phyloP scores from a whole-genome alignment of 805 yeast species.

The Candida michaelii region DNA sequence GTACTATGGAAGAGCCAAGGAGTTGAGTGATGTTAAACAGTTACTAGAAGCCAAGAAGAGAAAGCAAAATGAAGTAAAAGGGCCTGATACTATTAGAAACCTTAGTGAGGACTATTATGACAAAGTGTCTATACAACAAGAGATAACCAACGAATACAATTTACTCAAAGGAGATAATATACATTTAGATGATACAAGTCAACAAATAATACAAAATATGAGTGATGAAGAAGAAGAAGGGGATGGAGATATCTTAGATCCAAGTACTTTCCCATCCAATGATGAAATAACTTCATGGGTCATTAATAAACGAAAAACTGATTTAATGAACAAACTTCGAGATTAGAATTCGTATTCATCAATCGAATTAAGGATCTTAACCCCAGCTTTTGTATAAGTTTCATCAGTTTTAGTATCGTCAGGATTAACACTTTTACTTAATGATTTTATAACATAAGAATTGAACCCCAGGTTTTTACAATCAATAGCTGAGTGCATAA shows the following conservation, averaged over 20 bases:
- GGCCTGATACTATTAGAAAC: neutral
- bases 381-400: conserved; percentile 32
- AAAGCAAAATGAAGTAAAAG: conserved; percentile 19
- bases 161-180: neutral
- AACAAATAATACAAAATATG: conserved; percentile 2
- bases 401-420: conserved; percentile 30
- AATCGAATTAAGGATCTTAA: conserved; percentile 22
- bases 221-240: neutral
- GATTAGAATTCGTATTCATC: conserved; percentile 12
- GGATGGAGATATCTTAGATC: neutral
- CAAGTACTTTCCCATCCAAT: conserved; percentile 1
- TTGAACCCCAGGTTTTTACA: conserved; percentile 59
- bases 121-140: neutral
- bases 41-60: conserved; percentile 19
- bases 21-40: conserved; percentile 64
- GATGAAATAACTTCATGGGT: conserved; percentile 47
- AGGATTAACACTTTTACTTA: conserved; percentile 56
- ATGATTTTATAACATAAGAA: conserved; percentile 59
- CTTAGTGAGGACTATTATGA: conserved; percentile 4
- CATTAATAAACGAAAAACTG: conserved; percentile 44
- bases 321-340: conserved; percentile 35
- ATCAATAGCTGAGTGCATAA: conserved; percentile 72
- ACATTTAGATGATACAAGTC: conserved; percentile 3
- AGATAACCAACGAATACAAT: neutral
- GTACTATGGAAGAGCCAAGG: conserved; percentile 83